Base-by-base conservation (phyloP, 345 rosid genomes). In the Populus ilicifolia region DNA sequence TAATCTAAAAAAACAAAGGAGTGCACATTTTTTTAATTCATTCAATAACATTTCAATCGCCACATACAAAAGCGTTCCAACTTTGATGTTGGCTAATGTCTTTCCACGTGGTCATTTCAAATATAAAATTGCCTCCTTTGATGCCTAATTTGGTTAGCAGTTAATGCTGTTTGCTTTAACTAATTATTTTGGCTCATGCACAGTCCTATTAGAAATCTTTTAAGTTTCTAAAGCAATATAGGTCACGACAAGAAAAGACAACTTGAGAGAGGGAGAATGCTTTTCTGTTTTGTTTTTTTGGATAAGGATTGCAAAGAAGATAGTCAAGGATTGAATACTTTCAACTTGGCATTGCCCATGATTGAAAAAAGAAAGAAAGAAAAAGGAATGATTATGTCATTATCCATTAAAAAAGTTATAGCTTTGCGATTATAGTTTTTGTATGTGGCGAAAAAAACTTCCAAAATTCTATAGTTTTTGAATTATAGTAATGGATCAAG, bases 91-190 rank as follows among this genome's bases (percentile, higher is more conserved):
- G 39, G 69, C 52, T 21, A 8, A 46, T 27, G 50, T 54, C 68
- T 41, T 76, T 67, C 71, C 77, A 35, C 73, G 27, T 25, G 70
- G 70, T 75, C 72, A 13, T 52, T 6, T 23, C 56, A 3, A 69
- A 33, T 64, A 18, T 54, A 72, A 69, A 62, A 73, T 20, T n/a
- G 68, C 66, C 68, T 72, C 61, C 70, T 29, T 69, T 16, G 30
- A 25, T 59, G 39, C 76, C 77, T 59, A 20, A 64, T 72, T 75
- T 48, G 76, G 61, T 64, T 36, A 38, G 18, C 23, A 36, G 18
- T 25, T 25, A 38, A 25, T 27, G 41, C 16, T 25, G 73, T 38
- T 69, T 54, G 27, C 27, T 18, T 67, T 43, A 4, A 14, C 17
- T 33, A 17, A 14, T 5, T 33, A 9, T 35, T 41, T 79, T 59